Evolutionary conservation across 2,329 filamentous ascomycete genomes (phyloP).

Genomic region (Leptosphaerulina australis): DNA sequence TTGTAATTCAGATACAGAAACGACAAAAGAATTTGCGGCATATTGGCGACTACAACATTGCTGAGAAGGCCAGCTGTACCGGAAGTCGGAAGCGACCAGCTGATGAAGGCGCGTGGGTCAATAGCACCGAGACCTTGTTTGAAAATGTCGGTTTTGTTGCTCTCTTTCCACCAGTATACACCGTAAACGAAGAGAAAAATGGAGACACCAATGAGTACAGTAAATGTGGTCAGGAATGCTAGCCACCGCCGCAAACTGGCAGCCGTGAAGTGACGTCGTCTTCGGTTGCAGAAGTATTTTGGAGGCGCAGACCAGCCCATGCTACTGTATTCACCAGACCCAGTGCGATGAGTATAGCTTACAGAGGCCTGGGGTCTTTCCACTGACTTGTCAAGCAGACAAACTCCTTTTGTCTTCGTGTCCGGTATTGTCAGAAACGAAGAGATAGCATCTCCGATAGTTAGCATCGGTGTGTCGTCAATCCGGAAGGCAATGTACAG

Average conservation of each 20-base stretch:
- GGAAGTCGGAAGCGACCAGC: background rate
- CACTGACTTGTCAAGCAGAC: conserved; percentile 12
- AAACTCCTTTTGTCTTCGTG: conserved; percentile 14
- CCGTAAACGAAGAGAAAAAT: background rate
- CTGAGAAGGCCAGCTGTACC: background rate
- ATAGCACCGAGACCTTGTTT: background rate
- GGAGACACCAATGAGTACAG: background rate
- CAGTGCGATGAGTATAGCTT: background rate
- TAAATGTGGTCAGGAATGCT: background rate
- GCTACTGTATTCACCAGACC: background rate
- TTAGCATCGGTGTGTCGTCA: conserved; percentile 10
- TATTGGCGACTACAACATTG: conserved; percentile 52
- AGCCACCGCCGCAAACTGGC: background rate
- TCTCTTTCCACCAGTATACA: background rate
- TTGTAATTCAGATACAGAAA: conserved; percentile 56
- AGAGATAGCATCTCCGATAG: conserved; percentile 32
- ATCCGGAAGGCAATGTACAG: conserved; percentile 1
- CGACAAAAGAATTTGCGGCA: conserved; percentile 55
- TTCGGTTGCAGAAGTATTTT: background rate
- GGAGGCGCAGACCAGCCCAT: background rate
- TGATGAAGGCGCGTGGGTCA: conserved; percentile 9
- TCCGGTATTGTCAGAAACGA: conserved; percentile 29
- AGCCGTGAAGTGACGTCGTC: background rate
- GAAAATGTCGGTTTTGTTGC: background rate
- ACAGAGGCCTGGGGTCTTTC: background rate